These are phyloP conservation scores for Penicillium turbatum DNA, from an alignment of 495 filamentous ascomycete genomes.

Conservation along the genomic window DNA sequence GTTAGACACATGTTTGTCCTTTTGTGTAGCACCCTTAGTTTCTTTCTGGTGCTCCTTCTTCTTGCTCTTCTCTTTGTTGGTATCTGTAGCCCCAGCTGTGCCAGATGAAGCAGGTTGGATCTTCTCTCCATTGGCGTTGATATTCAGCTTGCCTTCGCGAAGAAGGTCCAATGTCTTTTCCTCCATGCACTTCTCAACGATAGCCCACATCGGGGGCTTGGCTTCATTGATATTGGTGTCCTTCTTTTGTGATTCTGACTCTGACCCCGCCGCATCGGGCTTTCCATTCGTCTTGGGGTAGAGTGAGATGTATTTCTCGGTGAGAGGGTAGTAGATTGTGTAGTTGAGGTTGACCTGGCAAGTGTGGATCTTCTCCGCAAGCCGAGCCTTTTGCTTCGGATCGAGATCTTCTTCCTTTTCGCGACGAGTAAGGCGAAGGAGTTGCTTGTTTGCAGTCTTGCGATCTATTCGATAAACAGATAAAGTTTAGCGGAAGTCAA, in stretches of 20 bases:
- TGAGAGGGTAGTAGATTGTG: constrained; percentile 73
- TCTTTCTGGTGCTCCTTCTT: constrained; percentile 15
- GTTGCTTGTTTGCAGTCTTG: constrained; percentile 71
- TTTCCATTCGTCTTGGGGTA: constrained; percentile 51
- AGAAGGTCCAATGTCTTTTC: constrained; percentile 58
- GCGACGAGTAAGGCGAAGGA: constrained; percentile 52
- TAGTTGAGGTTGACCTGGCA: constrained; percentile 84
- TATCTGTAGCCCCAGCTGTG: not conserved
- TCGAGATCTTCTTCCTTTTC: constrained; percentile 47
- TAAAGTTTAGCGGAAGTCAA: not conserved
- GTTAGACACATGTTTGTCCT: not conserved
- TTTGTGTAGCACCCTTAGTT: constrained; percentile 2
- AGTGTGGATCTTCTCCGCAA: constrained; percentile 58
- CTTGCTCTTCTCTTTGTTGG: constrained; percentile 13
- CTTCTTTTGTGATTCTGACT: constrained; percentile 17
- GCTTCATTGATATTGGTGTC: constrained; percentile 13
- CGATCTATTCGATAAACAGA: constrained; percentile 53
- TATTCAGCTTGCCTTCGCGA: constrained; percentile 46
- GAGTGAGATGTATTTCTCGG: constrained; percentile 73
- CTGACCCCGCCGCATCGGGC: constrained; percentile 18
- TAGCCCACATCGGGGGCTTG: constrained; percentile 61
- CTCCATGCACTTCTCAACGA: constrained; percentile 64
- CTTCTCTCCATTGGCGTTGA: constrained; percentile 22
- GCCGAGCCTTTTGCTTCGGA: constrained; percentile 44
- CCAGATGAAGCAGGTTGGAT: constrained; percentile 5